phyloP scores from a whole-genome alignment of 371 early-diverging fungal genomes.

The Actinomucor elegans region DNA sequence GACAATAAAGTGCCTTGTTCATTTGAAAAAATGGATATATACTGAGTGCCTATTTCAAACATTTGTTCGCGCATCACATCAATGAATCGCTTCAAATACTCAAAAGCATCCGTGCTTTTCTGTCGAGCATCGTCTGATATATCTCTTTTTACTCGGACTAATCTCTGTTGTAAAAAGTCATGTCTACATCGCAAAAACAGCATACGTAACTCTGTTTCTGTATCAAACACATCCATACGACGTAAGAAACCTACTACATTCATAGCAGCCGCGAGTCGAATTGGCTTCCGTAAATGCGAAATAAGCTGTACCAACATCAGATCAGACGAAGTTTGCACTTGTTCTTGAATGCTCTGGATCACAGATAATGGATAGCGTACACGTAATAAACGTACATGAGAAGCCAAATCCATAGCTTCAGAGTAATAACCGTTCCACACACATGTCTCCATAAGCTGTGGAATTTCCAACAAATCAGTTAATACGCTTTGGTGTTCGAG shows the following conservation, averaged over 20 bases:
- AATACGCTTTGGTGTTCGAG: conserved; percentile 62
- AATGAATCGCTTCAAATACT: conserved; percentile 71
- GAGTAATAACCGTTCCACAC: conserved; percentile 81
- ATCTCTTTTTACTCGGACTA: conserved; percentile 39
- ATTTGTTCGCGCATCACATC: conserved; percentile 79
- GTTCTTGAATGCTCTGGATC: conserved; percentile 58
- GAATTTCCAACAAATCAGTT: conserved; percentile 74
- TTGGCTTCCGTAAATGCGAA: conserved; percentile 67
- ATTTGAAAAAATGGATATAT: conserved; percentile 76
- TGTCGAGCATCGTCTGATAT: conserved; percentile 21
- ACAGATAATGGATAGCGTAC: conserved; percentile 59
- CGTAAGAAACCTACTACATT: conserved; percentile 79
- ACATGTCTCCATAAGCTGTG: conserved; percentile 81
- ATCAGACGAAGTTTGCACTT: conserved; percentile 65
- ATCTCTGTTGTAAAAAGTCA: conserved; percentile 55
- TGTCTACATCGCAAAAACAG: conserved; percentile 76
- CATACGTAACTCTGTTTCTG: conserved; percentile 70
- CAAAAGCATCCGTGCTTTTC: conserved; percentile 55
- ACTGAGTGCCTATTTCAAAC: conserved; percentile 82
- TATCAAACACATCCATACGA: conserved; percentile 70
- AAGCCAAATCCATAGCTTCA: conserved; percentile 83
- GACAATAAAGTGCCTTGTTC: conserved; percentile 45
- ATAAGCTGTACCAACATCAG: conserved; percentile 74
- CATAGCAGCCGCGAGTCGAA: conserved; percentile 78
- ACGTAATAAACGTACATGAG: conserved; percentile 67